Conservation (phyloP, 1,139 yeast genomes). For the Suhomyces taliae region DNA sequence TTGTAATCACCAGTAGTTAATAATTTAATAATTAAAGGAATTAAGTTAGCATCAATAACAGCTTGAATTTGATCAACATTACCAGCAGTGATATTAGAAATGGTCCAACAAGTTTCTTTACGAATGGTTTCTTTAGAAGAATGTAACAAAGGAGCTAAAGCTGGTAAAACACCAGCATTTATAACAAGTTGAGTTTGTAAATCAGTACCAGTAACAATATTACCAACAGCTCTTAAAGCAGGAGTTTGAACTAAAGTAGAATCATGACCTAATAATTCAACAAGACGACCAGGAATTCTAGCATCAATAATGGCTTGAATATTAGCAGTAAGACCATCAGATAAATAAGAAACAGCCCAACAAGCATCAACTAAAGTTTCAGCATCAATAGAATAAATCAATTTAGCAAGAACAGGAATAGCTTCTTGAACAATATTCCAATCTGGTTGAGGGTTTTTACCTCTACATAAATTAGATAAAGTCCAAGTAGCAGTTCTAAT, state of each 20-base stretch:
- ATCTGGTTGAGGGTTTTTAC: conserved; percentile 94
- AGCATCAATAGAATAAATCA: conserved; percentile 85
- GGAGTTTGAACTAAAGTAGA: conserved; percentile 93
- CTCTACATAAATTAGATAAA: conserved; percentile 91
- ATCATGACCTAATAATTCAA: conserved; percentile 82
- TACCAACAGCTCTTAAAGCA: conserved; percentile 95
- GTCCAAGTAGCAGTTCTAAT: conserved; percentile 99
- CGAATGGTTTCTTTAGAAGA: conserved; percentile 90
- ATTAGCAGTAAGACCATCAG: conserved; percentile 90
- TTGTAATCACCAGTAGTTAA: conserved; percentile 85
- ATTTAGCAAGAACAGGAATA: conserved; percentile 86
- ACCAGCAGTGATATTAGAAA: conserved; percentile 97
- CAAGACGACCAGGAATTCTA: conserved; percentile 90
- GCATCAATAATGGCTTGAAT: conserved; percentile 97
- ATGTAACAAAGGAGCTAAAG: conserved; percentile 74
- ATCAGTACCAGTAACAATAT: conserved; percentile 96
- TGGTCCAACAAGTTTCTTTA: conserved; percentile 99
- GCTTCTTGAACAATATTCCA: conserved; percentile 87
- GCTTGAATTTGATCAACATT: conserved; percentile 94
- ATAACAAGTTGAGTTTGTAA: conserved; percentile 92
- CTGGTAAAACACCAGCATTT: conserved; percentile 88
- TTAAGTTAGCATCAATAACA: conserved; percentile 89
- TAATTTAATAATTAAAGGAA: conserved; percentile 88
- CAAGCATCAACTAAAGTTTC: conserved; percentile 97
- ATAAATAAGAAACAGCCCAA: conserved; percentile 95